These are phyloP conservation scores for Colletotrichum sidae DNA, from an alignment of 2,329 filamentous ascomycete genomes.

Conservation along the genomic window DNA sequence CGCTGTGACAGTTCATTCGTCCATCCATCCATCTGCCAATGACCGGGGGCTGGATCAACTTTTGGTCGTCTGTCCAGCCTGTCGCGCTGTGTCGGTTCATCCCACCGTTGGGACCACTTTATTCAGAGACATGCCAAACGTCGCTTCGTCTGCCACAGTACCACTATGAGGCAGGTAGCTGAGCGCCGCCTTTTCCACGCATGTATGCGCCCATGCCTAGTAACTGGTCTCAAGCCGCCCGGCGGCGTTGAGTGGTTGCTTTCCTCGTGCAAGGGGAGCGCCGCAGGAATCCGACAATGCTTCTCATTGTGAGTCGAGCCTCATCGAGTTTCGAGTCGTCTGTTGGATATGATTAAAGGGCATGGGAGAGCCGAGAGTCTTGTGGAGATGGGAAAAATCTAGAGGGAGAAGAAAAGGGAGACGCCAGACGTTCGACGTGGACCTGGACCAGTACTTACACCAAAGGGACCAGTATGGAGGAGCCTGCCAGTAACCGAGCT, in stretches of 20 bases:
- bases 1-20: constrained; percentile 35
- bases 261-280: constrained; percentile 23
- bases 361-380: constrained; percentile 19
- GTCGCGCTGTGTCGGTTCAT: constrained; percentile 21
- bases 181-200: constrained; percentile 1
- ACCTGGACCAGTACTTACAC: constrained; percentile 4
- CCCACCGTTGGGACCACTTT: constrained; percentile 10
- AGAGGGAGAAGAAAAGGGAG: constrained; percentile 36
- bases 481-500: constrained; percentile 18
- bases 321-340: constrained; percentile 16
- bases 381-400: constrained; percentile 24
- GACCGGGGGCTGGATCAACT: constrained; percentile 25
- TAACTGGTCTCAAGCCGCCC: constrained; percentile 15
- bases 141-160: not conserved
- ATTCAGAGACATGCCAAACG: constrained; percentile 8
- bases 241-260: constrained; percentile 20
- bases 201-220: constrained; percentile 8
- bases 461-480: constrained; percentile 23
- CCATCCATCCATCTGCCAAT: constrained; percentile 34
- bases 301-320: constrained; percentile 30
- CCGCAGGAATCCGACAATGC: constrained; percentile 25
- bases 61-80: not conserved
- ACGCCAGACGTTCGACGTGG: constrained; percentile 1
- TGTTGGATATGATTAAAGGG: constrained; percentile 37
- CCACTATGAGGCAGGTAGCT: not conserved